A percentile compares a stretch with the other conserved stretches of the same genome.
Evolutionary conservation across 768 basidiomycete genomes (phyloP).

Genomic region (Lentinus tigrinus): DNA sequence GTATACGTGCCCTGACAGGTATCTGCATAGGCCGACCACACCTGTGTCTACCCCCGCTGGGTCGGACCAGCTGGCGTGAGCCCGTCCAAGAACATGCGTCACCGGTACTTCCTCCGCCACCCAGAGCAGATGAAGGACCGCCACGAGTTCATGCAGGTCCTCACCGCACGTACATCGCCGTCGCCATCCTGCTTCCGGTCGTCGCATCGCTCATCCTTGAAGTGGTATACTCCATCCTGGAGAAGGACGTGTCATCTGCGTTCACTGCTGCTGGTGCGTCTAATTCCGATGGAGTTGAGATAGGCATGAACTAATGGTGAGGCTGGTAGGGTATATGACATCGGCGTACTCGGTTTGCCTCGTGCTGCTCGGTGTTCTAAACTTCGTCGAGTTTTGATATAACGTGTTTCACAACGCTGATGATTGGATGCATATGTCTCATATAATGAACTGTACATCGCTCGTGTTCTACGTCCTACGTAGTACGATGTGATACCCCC

Average conservation of each 20-base stretch:
- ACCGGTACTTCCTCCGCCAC: constrained; percentile 19
- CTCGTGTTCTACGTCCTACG: not conserved
- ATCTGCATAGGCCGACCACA: constrained; percentile 17
- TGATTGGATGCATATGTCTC: no score
- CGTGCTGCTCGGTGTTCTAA: constrained; percentile 18
- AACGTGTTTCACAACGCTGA: no score
- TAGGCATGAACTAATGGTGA: no score
- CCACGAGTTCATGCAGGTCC: constrained; percentile 22
- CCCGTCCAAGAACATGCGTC: constrained; percentile 22
- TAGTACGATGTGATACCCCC: no score
- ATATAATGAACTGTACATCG: not conserved
- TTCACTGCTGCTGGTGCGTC: constrained; percentile 21
- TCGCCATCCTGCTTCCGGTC: constrained; percentile 18
- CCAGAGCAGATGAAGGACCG: constrained; percentile 16
- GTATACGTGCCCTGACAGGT: no score
- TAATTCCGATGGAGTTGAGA: not conserved
- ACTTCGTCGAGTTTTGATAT: constrained; percentile 17
- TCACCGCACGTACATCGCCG: constrained; percentile 17
- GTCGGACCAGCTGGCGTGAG: constrained; percentile 16
- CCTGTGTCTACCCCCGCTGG: constrained; percentile 19
- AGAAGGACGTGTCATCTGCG: constrained; percentile 13
- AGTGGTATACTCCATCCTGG: constrained; percentile 9
- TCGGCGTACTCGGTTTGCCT: constrained; percentile 23
- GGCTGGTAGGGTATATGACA: constrained; percentile 22
- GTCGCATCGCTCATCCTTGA: constrained; percentile 12